Evolutionary conservation across 2,329 filamentous ascomycete species (phyloP).

Genomic region (Pyricularia grisea): DNA sequence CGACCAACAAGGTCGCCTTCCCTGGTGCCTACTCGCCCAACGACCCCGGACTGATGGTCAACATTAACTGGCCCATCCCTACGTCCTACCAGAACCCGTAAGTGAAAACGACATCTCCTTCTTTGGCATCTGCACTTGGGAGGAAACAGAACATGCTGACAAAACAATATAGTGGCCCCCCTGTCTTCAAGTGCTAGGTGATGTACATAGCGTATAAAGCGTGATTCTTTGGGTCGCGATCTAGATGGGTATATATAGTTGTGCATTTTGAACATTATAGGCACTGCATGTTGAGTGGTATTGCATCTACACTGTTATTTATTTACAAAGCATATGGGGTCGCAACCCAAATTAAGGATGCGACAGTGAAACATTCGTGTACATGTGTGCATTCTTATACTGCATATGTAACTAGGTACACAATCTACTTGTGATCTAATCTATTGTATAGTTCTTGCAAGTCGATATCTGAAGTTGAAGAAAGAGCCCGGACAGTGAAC

Average conservation of each 20-base stretch:
- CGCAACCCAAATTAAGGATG: neutral
- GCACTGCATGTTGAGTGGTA: neutral
- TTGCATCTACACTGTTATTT: neutral
- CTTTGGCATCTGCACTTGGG: too few species aligned
- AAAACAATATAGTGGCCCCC: neutral
- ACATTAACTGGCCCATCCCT: conserved; percentile 16
- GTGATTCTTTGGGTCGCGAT: neutral
- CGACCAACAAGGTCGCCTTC: conserved; percentile 11
- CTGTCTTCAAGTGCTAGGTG: conserved; percentile 1
- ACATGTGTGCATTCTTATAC: neutral
- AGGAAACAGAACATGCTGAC: too few species aligned
- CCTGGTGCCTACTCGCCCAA: conserved; percentile 14
- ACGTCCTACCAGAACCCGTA: conserved; percentile 14
- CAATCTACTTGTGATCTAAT: neutral
- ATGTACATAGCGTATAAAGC: neutral
- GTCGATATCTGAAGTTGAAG: too few species aligned
- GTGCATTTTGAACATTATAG: neutral
- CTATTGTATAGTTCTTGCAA: too few species aligned
- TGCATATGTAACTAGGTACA: neutral
- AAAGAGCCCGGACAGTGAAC: too few species aligned
- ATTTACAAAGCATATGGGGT: neutral
- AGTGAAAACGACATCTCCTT: neutral
- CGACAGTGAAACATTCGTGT: neutral
- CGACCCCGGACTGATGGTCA: conserved; percentile 15
- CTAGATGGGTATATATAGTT: neutral